Conservation (phyloP, 306 rosid genomes). For the Citrullus mucosospermus region DNA sequence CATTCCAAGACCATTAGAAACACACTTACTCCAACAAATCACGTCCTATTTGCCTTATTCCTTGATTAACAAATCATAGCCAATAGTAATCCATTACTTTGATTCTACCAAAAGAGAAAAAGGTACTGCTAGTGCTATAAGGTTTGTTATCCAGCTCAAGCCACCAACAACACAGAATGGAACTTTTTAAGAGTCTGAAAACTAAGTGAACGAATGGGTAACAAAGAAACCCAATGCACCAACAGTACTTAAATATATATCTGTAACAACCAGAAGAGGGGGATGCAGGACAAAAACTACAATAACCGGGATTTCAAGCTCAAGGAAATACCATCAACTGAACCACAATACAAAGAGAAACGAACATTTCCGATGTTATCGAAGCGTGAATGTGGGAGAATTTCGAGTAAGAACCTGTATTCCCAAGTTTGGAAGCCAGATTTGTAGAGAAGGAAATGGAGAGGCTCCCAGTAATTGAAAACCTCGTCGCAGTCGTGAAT, state of each 20-base stretch:
- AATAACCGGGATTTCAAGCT: not conserved
- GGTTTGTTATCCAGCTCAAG: not conserved
- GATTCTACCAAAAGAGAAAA: not conserved
- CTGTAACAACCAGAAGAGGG: not conserved
- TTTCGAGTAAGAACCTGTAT: constrained; percentile 34
- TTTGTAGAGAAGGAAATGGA: constrained; percentile 89
- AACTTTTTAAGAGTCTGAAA: not conserved
- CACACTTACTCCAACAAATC: not conserved
- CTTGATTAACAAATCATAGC: not conserved
- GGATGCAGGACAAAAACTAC: not conserved
- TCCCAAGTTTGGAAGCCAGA: constrained; percentile 98
- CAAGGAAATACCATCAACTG: not conserved
- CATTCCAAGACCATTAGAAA: not conserved
- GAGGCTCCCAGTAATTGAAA: constrained; percentile 98
- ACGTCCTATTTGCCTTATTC: not conserved
- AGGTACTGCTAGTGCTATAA: not conserved
- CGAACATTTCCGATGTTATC: not conserved
- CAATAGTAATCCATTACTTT: not conserved
- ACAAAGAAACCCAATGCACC: not conserved
- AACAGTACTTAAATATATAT: not conserved
- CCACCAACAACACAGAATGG: not conserved
- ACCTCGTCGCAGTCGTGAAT: constrained; percentile 96
- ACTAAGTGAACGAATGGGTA: not conserved
- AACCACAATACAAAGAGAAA: not conserved
- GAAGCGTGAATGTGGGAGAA: not conserved